A percentile compares a stretch with the other conserved stretches of the same genome.
Conservation (phyloP, 306 rosid species). For the Gynostemma pentaphyllum region DNA sequence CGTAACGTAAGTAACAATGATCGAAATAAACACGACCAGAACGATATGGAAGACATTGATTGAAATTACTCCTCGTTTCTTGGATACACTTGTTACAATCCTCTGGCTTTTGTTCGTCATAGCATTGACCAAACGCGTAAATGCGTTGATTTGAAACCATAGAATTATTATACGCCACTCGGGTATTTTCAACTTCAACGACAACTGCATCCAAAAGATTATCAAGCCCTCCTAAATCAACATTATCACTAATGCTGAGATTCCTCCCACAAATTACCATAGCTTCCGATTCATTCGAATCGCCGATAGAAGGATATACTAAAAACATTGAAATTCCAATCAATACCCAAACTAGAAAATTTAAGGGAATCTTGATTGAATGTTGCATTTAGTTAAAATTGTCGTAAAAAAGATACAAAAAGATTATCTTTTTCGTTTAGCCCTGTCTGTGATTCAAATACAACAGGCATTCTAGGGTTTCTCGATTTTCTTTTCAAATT, state of each 20-base stretch:
- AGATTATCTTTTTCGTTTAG: too few species aligned
- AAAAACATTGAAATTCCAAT: background rate
- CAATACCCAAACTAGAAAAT: background rate
- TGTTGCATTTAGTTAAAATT: slow-evolving; percentile 17
- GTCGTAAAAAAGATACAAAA: too few species aligned
- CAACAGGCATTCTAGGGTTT: too few species aligned
- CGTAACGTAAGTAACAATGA: slow-evolving; percentile 48
- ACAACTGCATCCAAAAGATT: slow-evolving; percentile 19
- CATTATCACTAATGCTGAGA: too few species aligned
- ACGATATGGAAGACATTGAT: slow-evolving; percentile 22
- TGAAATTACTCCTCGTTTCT: slow-evolving; percentile 16
- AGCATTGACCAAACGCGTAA: slow-evolving; percentile 33
- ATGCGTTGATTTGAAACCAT: slow-evolving; percentile 9
- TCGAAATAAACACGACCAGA: slow-evolving; percentile 36
- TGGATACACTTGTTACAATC: slow-evolving; percentile 30
- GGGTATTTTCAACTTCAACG: slow-evolving; percentile 1
- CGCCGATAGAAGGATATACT: background rate
- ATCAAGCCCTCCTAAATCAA: too few species aligned
- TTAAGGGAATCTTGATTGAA: background rate
- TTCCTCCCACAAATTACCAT: slow-evolving; percentile 21
- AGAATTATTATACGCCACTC: slow-evolving; percentile 15
- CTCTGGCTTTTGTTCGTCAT: slow-evolving; percentile 12
- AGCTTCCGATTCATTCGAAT: background rate
- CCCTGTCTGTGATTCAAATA: too few species aligned
- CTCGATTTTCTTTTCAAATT: too few species aligned